Evolutionary conservation across 2,329 filamentous ascomycete genomes (phyloP).

Genomic region (Fusarium nematophilum): DNA sequence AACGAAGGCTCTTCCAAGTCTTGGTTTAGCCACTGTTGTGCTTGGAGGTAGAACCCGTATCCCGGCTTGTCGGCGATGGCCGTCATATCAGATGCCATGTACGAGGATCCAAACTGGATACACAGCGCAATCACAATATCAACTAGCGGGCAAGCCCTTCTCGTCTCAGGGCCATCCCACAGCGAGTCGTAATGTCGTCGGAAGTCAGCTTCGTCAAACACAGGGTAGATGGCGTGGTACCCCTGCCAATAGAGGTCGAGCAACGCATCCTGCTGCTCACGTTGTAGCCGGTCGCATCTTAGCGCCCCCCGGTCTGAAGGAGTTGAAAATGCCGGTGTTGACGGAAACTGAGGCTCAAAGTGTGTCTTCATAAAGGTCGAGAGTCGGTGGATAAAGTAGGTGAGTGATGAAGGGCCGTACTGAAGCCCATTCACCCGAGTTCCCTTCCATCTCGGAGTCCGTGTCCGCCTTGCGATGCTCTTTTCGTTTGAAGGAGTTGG

Average conservation of each 20-base stretch:
- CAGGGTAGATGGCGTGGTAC: conserved; percentile 54
- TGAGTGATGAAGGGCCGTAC: conserved; percentile 40
- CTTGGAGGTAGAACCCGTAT: conserved; percentile 55
- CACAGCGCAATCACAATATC: conserved; percentile 64
- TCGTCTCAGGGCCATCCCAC: conserved; percentile 32
- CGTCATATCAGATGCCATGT: conserved; percentile 28
- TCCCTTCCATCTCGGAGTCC: conserved; percentile 22
- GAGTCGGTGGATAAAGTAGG: conserved; percentile 38
- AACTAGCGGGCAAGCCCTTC: conserved; percentile 60
- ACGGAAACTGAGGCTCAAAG: neutral
- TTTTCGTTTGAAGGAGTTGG: neutral
- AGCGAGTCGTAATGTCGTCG: conserved; percentile 40
- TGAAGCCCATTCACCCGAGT: conserved; percentile 10
- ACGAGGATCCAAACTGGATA: conserved; percentile 58
- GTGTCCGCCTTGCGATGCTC: neutral
- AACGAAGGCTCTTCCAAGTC: conserved; percentile 58
- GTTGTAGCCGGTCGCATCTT: conserved; percentile 42
- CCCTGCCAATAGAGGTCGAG: conserved; percentile 61
- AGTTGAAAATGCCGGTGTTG: neutral
- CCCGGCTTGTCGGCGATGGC: conserved; percentile 55
- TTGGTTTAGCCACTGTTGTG: conserved; percentile 54
- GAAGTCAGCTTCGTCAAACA: conserved; percentile 44
- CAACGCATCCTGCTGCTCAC: conserved; percentile 59
- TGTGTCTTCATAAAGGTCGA: conserved; percentile 26
- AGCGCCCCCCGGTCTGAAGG: neutral